Evolutionary conservation across 164 flowering plant species (phyloP).

Genomic region (Sedum album): DNA sequence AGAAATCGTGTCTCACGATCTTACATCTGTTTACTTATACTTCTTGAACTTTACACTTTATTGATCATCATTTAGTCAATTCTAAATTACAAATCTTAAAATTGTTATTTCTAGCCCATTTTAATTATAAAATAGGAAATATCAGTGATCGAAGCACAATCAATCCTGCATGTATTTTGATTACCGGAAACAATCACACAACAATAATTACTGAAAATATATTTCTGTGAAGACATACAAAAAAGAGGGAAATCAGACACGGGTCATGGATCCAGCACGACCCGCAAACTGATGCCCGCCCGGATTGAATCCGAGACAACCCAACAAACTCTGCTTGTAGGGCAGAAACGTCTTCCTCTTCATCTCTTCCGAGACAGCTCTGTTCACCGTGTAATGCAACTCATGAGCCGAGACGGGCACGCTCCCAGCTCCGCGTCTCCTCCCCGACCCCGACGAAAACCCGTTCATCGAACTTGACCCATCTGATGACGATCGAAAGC

Average conservation of each 20-base stretch:
- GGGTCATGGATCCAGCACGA: neutral
- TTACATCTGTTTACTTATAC: no score
- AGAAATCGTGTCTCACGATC: no score
- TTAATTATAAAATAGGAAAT: no score
- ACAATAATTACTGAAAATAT: neutral
- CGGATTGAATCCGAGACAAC: constrained; percentile 5
- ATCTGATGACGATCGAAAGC: neutral
- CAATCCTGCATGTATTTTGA: no score
- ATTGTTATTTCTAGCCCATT: no score
- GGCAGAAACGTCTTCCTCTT: constrained; percentile 4
- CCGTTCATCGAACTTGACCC: neutral
- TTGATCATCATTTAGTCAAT: no score
- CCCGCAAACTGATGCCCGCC: constrained; percentile 1
- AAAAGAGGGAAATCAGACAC: neutral
- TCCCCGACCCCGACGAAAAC: neutral
- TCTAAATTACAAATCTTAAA: no score
- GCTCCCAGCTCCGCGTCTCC: neutral
- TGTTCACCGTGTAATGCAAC: constrained; percentile 2
- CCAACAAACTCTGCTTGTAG: neutral
- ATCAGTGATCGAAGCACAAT: no score
- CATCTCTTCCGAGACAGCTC: neutral
- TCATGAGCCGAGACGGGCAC: constrained; percentile 4
- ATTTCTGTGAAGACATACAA: neutral
- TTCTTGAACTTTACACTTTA: no score
- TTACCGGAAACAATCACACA: neutral